phyloP scores from a whole-genome alignment of 1,284 basidiomycete genomes.

The Ceratobasidium sp. region DNA sequence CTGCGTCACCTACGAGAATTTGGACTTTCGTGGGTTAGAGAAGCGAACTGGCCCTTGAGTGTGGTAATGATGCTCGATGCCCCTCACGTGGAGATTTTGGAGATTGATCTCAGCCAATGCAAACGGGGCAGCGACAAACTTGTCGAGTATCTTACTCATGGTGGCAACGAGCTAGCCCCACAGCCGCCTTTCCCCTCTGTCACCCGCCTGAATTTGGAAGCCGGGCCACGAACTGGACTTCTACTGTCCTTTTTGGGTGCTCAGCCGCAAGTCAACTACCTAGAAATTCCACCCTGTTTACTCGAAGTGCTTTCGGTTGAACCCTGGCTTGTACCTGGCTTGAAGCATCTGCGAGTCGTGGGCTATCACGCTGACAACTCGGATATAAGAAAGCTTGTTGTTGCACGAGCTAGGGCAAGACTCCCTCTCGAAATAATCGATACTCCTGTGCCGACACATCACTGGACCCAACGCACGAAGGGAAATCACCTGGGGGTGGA shows the following conservation, averaged over 20 bases:
- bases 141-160: neutral
- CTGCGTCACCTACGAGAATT: constrained; percentile 5
- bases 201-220: neutral
- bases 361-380: neutral
- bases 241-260: too few relatives aligned
- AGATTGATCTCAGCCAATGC: neutral
- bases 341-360: constrained; percentile 3
- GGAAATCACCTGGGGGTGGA: neutral
- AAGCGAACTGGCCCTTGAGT: neutral
- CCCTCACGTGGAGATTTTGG: constrained; percentile 5
- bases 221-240: neutral
- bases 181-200: neutral
- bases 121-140: neutral
- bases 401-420: neutral
- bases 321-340: constrained; percentile 6
- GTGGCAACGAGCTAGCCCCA: neutral
- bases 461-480: neutral
- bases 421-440: constrained; percentile 7
- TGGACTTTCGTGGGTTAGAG: neutral
- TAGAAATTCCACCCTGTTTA: neutral
- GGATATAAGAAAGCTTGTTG: neutral
- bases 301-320: constrained; percentile 1
- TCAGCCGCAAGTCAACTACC: neutral
- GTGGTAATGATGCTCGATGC: constrained; percentile 23
- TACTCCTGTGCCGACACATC: neutral